Conservation (phyloP, 805 yeast genomes). For the Saccharomycopsis guyanensis region DNA sequence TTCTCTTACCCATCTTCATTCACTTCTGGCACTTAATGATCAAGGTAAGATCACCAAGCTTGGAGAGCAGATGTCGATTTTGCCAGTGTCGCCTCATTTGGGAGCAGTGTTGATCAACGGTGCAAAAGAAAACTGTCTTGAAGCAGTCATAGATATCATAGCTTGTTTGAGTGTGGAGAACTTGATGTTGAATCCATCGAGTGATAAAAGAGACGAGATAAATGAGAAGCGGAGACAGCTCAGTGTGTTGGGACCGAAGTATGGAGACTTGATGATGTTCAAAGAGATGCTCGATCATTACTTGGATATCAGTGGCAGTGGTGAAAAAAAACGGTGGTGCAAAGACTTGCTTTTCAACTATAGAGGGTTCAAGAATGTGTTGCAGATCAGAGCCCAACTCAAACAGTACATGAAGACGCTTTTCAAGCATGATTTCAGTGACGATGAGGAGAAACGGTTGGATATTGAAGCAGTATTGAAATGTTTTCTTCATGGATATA, state of each 20-base stretch:
- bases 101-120: constrained; percentile 80
- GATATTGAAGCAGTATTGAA: constrained; percentile 58
- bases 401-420: constrained; percentile 53
- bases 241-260: constrained; percentile 60
- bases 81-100: constrained; percentile 89
- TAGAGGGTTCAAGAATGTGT: constrained; percentile 74
- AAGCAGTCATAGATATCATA: constrained; percentile 76
- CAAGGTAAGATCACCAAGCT: constrained; percentile 66
- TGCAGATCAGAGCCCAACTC: constrained; percentile 69
- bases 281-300: constrained; percentile 68
- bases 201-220: constrained; percentile 76
- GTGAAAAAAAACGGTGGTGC: constrained; percentile 77
- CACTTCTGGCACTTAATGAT: constrained; percentile 73
- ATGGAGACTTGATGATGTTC: constrained; percentile 79
- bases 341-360: constrained; percentile 64
- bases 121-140: constrained; percentile 43
- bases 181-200: constrained; percentile 68
- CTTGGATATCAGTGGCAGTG: constrained; percentile 34
- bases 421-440: constrained; percentile 26
- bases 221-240: constrained; percentile 64
- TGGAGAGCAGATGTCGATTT: constrained; percentile 80
- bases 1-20: constrained; percentile 71
- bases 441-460: constrained; percentile 22
- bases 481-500: constrained; percentile 75
- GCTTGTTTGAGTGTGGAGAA: constrained; percentile 93